Evolutionary conservation across 2,329 filamentous ascomycete genomes (phyloP).

Genomic region (Zymoseptoria tritici): DNA sequence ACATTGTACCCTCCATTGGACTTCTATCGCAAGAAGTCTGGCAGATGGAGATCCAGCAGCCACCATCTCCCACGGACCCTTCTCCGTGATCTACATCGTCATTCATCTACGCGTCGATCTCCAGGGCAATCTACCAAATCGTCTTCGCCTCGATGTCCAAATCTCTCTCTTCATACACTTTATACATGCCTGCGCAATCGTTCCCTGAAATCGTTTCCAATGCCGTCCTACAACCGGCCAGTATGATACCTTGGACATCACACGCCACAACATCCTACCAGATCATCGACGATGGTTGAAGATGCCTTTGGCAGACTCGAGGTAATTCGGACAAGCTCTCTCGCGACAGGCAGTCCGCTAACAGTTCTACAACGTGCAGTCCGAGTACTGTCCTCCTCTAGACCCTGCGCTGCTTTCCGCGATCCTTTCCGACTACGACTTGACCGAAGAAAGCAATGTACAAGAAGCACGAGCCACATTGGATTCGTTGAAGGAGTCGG

Average conservation of each 20-base stretch:
- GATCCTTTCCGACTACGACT: constrained; percentile 66
- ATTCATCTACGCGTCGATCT: not conserved
- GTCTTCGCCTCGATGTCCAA: not conserved
- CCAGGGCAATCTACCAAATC: not conserved
- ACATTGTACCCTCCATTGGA: too few relatives aligned
- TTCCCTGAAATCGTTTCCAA: not conserved
- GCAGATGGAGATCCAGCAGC: too few relatives aligned
- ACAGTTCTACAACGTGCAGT: not conserved
- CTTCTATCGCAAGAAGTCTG: too few relatives aligned
- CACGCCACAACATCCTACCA: not conserved
- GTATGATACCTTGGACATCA: not conserved
- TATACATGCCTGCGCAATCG: not conserved
- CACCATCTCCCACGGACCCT: not conserved
- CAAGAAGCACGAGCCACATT: constrained; percentile 53
- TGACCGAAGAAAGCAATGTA: constrained; percentile 47
- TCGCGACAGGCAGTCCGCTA: not conserved
- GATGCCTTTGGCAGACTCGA: not conserved
- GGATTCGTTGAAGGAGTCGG: constrained; percentile 57
- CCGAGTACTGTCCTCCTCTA: constrained; percentile 49
- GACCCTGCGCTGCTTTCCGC: constrained; percentile 72
- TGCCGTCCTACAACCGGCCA: not conserved
- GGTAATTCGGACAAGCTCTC: not conserved
- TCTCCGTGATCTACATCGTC: not conserved
- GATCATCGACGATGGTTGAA: not conserved
- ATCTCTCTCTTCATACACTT: not conserved